Evolutionary conservation across 2,329 filamentous ascomycete genomes (phyloP).

Genomic region (Diaporthe amygdali): DNA sequence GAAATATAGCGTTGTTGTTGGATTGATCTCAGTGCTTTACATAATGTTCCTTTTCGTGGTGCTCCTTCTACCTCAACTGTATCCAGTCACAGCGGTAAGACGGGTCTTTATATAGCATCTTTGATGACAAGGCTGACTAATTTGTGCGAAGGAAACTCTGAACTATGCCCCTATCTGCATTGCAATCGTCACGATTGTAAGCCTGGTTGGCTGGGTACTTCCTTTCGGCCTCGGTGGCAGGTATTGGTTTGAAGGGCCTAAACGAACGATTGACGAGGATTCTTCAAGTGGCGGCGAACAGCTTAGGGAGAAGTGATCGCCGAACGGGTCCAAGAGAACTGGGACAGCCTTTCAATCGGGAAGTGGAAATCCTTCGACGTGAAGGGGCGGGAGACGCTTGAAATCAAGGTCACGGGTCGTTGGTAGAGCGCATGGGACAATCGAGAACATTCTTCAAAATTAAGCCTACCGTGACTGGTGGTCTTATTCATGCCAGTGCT

Average conservation of each 20-base stretch:
- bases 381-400: too few species aligned
- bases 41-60: constrained; percentile 42
- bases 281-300: background rate
- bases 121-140: background rate
- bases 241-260: constrained; percentile 43
- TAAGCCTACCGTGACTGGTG: too few species aligned
- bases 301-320: background rate
- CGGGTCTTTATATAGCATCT: too few species aligned
- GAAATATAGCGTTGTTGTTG: constrained; percentile 31
- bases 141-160: constrained; percentile 33
- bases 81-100: constrained; percentile 37
- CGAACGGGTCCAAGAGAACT: background rate
- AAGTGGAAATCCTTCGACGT: too few species aligned
- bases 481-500: too few species aligned
- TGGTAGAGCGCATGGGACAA: too few species aligned
- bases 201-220: constrained; percentile 40
- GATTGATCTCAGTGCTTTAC: constrained; percentile 36
- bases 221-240: constrained; percentile 39
- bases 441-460: too few species aligned
- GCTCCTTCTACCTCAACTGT: constrained; percentile 42
- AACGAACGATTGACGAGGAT: constrained; percentile 37
- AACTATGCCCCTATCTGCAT: constrained; percentile 47
- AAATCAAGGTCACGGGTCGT: too few species aligned
- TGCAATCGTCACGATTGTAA: constrained; percentile 40
- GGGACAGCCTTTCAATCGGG: too few species aligned